Evolutionary conservation across 2,329 filamentous ascomycete genomes (phyloP).

Genomic region (Hymenoscyphus fructigenus): DNA sequence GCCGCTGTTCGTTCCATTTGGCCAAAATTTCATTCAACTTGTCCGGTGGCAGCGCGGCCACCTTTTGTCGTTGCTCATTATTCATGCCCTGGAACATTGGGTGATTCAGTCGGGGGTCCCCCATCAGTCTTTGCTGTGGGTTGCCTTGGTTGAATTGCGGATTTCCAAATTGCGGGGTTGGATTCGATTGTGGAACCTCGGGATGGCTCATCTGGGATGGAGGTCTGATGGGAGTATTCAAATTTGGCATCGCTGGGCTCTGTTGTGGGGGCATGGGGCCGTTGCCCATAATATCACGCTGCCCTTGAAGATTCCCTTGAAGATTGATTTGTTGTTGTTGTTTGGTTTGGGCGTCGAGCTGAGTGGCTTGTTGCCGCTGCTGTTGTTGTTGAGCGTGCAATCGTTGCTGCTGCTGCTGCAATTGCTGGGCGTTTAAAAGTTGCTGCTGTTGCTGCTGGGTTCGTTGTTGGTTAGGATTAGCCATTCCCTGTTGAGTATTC

Average conservation of each 20-base stretch:
- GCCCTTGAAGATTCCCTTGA: constrained; percentile 50
- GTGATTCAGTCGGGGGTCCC: constrained; percentile 39
- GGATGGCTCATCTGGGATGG: constrained; percentile 32
- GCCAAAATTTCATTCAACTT: constrained; percentile 53
- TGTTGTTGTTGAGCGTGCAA: constrained; percentile 28
- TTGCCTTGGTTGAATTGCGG: constrained; percentile 55
- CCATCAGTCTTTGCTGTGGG: constrained; percentile 40
- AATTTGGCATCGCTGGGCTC: constrained; percentile 57
- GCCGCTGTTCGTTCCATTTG: constrained; percentile 44
- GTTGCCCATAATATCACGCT: constrained; percentile 51
- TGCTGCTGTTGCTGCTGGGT: constrained; percentile 35
- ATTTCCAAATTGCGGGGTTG: constrained; percentile 51
- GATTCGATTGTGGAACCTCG: constrained; percentile 41
- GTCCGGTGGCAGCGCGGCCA: constrained; percentile 47
- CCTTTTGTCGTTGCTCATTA: constrained; percentile 46
- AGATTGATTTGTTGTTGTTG: constrained; percentile 26
- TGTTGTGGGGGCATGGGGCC: constrained; percentile 52
- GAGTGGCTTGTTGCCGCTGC: constrained; percentile 21
- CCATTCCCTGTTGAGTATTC: constrained; percentile 29
- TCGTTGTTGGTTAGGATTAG: constrained; percentile 30
- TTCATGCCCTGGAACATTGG: constrained; percentile 45
- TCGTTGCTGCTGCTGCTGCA: constrained; percentile 28
- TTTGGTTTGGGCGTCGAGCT: constrained; percentile 1
- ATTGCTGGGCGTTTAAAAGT: constrained; percentile 34
- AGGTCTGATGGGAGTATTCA: constrained; percentile 53